phyloP scores from a whole-genome alignment of 2,329 filamentous ascomycete genomes.

The Aaosphaeria arxii region DNA sequence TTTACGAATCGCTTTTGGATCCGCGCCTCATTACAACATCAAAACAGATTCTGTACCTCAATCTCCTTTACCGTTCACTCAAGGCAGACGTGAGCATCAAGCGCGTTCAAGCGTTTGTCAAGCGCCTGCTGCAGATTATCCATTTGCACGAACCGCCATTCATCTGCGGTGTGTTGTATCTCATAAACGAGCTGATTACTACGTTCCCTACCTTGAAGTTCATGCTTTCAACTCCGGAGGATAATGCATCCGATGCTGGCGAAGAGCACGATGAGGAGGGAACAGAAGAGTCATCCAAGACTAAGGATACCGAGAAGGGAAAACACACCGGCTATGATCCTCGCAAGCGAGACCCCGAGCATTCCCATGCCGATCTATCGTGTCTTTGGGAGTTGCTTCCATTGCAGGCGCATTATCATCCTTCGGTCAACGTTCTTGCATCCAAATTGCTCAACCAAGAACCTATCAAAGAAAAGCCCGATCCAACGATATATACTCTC shows the following conservation, averaged over 20 bases:
- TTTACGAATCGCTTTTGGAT: conserved; percentile 93
- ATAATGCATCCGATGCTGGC: conserved; percentile 74
- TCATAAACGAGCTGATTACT: conserved; percentile 75
- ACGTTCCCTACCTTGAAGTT: conserved; percentile 78
- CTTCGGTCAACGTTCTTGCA: conserved; percentile 84
- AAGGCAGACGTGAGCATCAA: conserved; percentile 89
- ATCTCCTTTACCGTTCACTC: conserved; percentile 81
- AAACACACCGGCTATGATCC: conserved; percentile 65
- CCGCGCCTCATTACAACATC: conserved; percentile 84
- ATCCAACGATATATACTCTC: conserved; percentile 83
- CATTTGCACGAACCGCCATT: conserved; percentile 90
- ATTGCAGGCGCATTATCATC: conserved; percentile 81
- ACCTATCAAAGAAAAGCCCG: conserved; percentile 79
- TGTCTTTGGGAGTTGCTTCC: conserved; percentile 92
- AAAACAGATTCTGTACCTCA: conserved; percentile 93
- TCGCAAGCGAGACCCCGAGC: conserved; percentile 85
- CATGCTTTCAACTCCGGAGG: conserved; percentile 65
- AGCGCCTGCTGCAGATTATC: conserved; percentile 84
- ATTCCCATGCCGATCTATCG: conserved; percentile 86
- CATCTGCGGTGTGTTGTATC: conserved; percentile 86
- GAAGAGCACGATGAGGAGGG: conserved; percentile 70
- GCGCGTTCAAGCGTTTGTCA: conserved; percentile 92
- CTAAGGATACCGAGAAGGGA: conserved; percentile 16
- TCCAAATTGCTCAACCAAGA: conserved; percentile 66
- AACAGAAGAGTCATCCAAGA: conserved; percentile 42